These are phyloP conservation scores for Globisporangium splendens DNA, from an alignment of 352 stramenopile genomes.

Conservation along the genomic window DNA sequence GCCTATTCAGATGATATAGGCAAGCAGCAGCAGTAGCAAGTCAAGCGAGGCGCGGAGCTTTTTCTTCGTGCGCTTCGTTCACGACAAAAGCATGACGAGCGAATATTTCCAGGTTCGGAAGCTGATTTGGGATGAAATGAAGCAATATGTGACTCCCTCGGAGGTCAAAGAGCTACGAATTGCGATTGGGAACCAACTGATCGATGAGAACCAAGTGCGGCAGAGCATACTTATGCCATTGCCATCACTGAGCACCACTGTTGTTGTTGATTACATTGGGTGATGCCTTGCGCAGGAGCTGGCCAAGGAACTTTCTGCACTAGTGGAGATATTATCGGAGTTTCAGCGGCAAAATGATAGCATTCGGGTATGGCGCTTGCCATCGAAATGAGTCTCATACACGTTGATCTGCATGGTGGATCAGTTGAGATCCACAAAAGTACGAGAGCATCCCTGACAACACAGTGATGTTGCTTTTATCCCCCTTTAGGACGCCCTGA, in stretches of 20 bases:
- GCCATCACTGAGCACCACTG: neutral
- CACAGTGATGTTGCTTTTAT: neutral
- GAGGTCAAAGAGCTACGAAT: slow-evolving; percentile 62
- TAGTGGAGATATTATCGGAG: slow-evolving; percentile 74
- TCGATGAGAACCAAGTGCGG: slow-evolving; percentile 76
- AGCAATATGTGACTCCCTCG: slow-evolving; percentile 37
- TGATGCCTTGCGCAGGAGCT: slow-evolving; percentile 31
- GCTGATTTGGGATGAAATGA: slow-evolving; percentile 77
- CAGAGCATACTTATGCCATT: too few species aligned
- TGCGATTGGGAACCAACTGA: slow-evolving; percentile 53
- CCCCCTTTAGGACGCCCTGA: slow-evolving; percentile 44
- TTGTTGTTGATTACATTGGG: neutral
- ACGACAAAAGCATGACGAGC: slow-evolving; percentile 19
- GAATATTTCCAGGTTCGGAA: slow-evolving; percentile 69
- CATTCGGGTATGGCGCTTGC: slow-evolving; percentile 43
- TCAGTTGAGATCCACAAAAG: too few species aligned
- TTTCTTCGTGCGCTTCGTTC: neutral
- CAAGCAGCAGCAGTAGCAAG: neutral
- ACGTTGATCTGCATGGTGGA: too few species aligned
- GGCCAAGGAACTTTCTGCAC: slow-evolving; percentile 43
- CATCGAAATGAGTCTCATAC: neutral
- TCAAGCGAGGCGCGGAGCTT: neutral
- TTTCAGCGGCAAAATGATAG: slow-evolving; percentile 78
- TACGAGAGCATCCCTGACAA: neutral
- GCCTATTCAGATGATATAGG: neutral